Conservation (phyloP, 257 asterid species). For the Scutellaria minor region DNA sequence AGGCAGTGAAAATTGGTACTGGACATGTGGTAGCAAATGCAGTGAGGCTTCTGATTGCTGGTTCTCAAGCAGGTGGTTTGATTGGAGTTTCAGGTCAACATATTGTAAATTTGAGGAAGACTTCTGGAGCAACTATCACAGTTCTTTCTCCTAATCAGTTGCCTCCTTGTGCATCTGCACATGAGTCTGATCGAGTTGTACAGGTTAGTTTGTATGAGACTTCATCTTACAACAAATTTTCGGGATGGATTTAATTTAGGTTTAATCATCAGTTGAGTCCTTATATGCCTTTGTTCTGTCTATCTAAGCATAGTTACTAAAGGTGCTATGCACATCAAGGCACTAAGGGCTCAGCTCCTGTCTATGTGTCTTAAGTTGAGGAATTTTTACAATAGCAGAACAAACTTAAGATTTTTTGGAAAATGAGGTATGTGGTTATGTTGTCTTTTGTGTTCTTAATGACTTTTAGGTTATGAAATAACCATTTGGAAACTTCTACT, state of each 20-base stretch:
- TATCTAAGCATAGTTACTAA: not conserved
- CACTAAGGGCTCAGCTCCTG: not conserved
- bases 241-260: not conserved
- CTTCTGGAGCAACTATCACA: conserved; percentile 80
- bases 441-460: not conserved
- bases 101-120: conserved; percentile 82
- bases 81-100: conserved; percentile 95
- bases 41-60: conserved; percentile 87
- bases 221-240: not conserved
- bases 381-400: not conserved
- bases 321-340: no score
- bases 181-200: conserved; percentile 93
- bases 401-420: not conserved
- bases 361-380: not conserved
- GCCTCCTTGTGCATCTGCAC: conserved; percentile 95
- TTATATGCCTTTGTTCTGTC: not conserved
- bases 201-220: conserved; percentile 60
- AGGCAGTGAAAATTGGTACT: conserved; percentile 65
- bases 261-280: not conserved
- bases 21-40: conserved; percentile 91
- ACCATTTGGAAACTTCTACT: no score
- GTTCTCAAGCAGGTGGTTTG: conserved; percentile 94
- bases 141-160: conserved; percentile 88
- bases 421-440: not conserved
- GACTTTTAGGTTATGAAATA: not conserved